Evolutionary conservation across 805 yeast species (phyloP).

Genomic region (Barnettozyma pratensis): DNA sequence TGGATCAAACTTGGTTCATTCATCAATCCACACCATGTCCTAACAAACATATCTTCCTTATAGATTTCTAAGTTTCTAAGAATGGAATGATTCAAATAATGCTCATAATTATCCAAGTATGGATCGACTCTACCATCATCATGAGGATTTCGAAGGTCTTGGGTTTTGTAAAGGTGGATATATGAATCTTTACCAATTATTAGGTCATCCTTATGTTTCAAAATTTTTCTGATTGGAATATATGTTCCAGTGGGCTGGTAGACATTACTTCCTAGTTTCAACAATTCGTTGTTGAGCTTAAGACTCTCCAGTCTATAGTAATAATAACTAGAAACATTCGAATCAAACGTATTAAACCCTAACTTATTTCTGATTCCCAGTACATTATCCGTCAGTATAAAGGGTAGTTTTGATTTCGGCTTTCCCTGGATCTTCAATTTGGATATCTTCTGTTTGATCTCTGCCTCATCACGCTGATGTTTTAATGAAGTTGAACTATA

Average conservation of each 20-base stretch:
- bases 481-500: constrained; percentile 13
- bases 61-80: constrained; percentile 1
- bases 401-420: background rate
- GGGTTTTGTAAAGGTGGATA: background rate
- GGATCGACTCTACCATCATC: background rate
- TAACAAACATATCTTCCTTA: background rate
- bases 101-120: background rate
- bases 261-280: background rate
- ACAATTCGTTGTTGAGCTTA: background rate
- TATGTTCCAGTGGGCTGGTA: background rate
- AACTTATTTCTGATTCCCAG: constrained; percentile 1
- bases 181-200: constrained; percentile 1
- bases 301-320: background rate
- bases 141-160: background rate
- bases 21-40: constrained; percentile 21
- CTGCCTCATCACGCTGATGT: constrained; percentile 9
- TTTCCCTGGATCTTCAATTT: constrained; percentile 1
- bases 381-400: background rate
- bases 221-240: background rate
- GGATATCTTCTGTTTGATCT: constrained; percentile 3
- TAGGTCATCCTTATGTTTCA: background rate
- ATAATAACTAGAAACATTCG: constrained; percentile 1
- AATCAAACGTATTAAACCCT: background rate
- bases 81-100: background rate
- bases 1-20: constrained; percentile 19